Base-by-base conservation (phyloP, 805 yeast genomes). In the Teunomyces cretensis region DNA sequence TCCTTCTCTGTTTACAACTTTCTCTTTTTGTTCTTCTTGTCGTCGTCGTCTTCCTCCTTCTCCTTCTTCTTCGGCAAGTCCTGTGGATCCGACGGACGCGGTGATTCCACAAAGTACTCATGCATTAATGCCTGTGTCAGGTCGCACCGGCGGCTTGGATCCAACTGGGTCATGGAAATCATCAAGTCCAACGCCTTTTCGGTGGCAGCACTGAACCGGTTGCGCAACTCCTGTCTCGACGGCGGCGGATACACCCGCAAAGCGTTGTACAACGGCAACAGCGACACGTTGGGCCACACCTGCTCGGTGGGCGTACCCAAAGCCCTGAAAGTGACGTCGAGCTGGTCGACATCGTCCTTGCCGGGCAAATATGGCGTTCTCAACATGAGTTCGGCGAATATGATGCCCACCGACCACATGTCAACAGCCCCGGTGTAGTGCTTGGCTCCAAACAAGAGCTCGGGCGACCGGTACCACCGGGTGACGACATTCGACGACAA, bases 301-400 rank as follows among this genome's bases (percentile, higher is more conserved):
- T 77, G 81, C 53, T 91, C 97, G 0, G 96, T 87, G 4, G 99
- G 99, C 0, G 99, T 91, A 0, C 99, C 99, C 47, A 92, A 68
- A 0, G 98, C 99, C 58, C 88, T 81, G 62, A 94, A 92, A 0
- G 98, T 94, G n/a, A 90, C 86, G 40, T 86, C 95, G 32, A 91
- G 66, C 62, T 94, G 99, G 59, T 91, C 96, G 2, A 81, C 64
- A 62, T 94, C 99, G 52, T 87, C 89, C 54, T 81, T 82, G 1
- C 98, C 99, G 0, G 99, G 96, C 37, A 95, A 67, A 64, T 94
- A 94, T 1, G 99, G 99, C 2, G 88, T 88, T 59, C 99, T 75
- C 53, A 94, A 72, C 97, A 94, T 89, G 54, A 94, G 68, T 58
- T 94, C 99, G 0, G 98, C 98, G 70, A 94, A 94, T 2, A 94